Percentiles rank a stretch among this genome's conserved stretches.
phyloP scores from a whole-genome alignment of 2,329 filamentous ascomycete genomes.

The Apiospora kogelbergensis region DNA sequence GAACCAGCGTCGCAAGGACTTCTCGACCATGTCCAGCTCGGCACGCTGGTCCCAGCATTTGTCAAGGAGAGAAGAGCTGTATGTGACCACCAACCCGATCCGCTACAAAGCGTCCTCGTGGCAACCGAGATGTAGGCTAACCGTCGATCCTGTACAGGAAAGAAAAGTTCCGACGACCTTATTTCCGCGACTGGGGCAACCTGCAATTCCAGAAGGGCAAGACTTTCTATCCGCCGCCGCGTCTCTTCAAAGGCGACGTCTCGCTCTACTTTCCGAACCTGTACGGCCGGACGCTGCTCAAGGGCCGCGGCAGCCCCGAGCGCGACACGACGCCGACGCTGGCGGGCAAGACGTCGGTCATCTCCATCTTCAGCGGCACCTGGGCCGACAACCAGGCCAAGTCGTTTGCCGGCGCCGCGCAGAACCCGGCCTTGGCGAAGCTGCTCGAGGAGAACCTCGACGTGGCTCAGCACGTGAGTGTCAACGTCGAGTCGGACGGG shows the following conservation, averaged over 20 bases:
- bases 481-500: slow-evolving; percentile 85
- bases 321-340: slow-evolving; percentile 76
- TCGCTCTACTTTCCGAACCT: slow-evolving; percentile 95
- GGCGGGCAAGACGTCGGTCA: slow-evolving; percentile 71
- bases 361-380: slow-evolving; percentile 76
- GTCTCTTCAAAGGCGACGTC: slow-evolving; percentile 79
- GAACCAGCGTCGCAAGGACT: slow-evolving; percentile 72
- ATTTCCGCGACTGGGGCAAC: slow-evolving; percentile 95
- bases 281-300: slow-evolving; percentile 72
- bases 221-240: slow-evolving; percentile 81
- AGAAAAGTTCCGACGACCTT: slow-evolving; percentile 77
- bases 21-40: slow-evolving; percentile 55
- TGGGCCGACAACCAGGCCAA: slow-evolving; percentile 84
- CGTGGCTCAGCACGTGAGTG: slow-evolving; percentile 72
- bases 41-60: slow-evolving; percentile 74
- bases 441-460: slow-evolving; percentile 55
- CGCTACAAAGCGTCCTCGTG: background rate
- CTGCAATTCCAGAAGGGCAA: slow-evolving; percentile 83
- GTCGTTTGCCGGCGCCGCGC: slow-evolving; percentile 57
- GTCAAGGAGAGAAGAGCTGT: slow-evolving; percentile 73
- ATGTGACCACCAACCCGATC: slow-evolving; percentile 26
- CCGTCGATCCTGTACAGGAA: slow-evolving; percentile 48
- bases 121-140: background rate
- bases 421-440: slow-evolving; percentile 69
- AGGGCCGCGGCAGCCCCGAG: slow-evolving; percentile 45